Conservation (phyloP, 2,329 filamentous ascomycete species). For the Cladosporium colombiae region DNA sequence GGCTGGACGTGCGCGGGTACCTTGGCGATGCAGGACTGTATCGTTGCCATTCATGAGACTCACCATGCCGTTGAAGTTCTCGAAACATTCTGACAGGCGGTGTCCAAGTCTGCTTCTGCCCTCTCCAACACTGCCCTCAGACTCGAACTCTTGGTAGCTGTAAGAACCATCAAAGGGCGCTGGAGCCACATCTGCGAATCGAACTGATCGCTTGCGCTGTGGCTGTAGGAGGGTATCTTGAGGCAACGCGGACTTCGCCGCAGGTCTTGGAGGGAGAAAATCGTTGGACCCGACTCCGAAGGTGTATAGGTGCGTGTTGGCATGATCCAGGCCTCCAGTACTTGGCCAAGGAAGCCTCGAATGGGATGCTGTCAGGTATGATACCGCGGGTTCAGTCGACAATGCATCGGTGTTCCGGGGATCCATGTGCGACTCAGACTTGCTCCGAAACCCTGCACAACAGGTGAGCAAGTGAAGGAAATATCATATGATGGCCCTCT, state of each 20-base stretch:
- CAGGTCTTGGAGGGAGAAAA: background rate
- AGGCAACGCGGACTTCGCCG: background rate
- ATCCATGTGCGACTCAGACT: conserved; percentile 7
- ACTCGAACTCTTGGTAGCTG: conserved; percentile 8
- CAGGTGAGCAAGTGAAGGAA: background rate
- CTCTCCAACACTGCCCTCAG: background rate
- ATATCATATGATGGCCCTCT: background rate
- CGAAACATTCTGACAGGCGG: conserved; percentile 19
- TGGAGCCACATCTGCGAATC: conserved; percentile 15
- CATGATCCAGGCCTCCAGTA: conserved; percentile 15
- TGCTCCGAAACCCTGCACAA: background rate
- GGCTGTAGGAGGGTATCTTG: background rate
- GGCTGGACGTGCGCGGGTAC: conserved; percentile 1
- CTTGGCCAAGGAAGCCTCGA: conserved; percentile 8
- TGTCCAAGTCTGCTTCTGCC: conserved; percentile 16
- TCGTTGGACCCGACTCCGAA: conserved; percentile 14
- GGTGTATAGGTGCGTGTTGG: background rate
- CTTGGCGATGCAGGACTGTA: conserved; percentile 16
- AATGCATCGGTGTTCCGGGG: background rate
- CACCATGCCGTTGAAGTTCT: conserved; percentile 17
- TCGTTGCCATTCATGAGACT: conserved; percentile 15
- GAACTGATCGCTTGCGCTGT: conserved; percentile 16
- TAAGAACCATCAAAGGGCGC: conserved; percentile 12
- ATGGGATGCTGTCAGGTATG: background rate
- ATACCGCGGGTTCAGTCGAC: background rate